phyloP scores from a whole-genome alignment of 2,329 filamentous ascomycete species.

The Verticillium isaacii region DNA sequence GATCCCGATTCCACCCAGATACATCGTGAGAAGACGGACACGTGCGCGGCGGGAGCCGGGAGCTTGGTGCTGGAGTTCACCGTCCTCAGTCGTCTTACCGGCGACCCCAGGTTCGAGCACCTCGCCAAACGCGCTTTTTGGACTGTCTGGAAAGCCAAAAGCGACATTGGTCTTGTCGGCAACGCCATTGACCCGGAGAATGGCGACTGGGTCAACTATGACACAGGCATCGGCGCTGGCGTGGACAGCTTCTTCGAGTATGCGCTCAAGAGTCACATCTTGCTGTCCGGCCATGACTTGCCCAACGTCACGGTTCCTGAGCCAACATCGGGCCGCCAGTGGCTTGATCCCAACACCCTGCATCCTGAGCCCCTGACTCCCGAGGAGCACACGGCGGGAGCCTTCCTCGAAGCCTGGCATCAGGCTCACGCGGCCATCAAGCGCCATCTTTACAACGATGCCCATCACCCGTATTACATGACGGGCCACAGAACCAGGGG shows the following conservation, averaged over 20 bases:
- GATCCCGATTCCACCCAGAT: slow-evolving; percentile 31
- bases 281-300: slow-evolving; percentile 71
- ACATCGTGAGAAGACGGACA: slow-evolving; percentile 72
- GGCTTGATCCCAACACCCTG: slow-evolving; percentile 61
- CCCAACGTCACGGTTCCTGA: slow-evolving; percentile 46
- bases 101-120: slow-evolving; percentile 82
- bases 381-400: slow-evolving; percentile 66
- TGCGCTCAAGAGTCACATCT: slow-evolving; percentile 86
- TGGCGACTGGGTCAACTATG: slow-evolving; percentile 82
- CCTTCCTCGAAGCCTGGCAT: slow-evolving; percentile 80
- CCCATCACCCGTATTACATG: slow-evolving; percentile 87
- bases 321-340: slow-evolving; percentile 23
- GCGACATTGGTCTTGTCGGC: slow-evolving; percentile 80
- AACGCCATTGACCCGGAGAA: slow-evolving; percentile 89
- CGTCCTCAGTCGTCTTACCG: slow-evolving; percentile 81
- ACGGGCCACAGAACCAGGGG: slow-evolving; percentile 87
- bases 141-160: slow-evolving; percentile 90
- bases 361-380: slow-evolving; percentile 52
- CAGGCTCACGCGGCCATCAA: slow-evolving; percentile 83
- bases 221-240: slow-evolving; percentile 91
- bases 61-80: slow-evolving; percentile 93
- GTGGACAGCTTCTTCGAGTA: slow-evolving; percentile 99
- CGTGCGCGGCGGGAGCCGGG: slow-evolving; percentile 93
- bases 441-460: slow-evolving; percentile 81
- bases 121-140: slow-evolving; percentile 90